Percentiles rank a stretch among this genome's conserved stretches.
phyloP scores from a whole-genome alignment of 495 filamentous ascomycete genomes.

The Acidiella bohemica region DNA sequence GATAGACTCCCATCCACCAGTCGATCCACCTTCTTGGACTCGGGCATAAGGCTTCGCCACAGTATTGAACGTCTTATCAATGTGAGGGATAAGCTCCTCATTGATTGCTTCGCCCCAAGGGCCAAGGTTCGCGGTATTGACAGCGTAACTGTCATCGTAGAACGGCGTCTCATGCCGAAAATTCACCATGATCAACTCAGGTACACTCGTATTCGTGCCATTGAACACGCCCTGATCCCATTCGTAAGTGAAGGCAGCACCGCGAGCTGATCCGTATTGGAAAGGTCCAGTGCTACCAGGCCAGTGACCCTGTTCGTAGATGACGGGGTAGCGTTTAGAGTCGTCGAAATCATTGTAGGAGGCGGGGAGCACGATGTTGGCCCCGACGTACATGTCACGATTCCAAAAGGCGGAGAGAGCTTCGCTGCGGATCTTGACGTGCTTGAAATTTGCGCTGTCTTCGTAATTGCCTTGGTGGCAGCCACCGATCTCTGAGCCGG shows the following conservation, averaged over 20 bases:
- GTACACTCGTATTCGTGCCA: slow-evolving; percentile 10
- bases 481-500: slow-evolving; percentile 18
- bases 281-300: slow-evolving; percentile 7
- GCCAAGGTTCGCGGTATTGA: slow-evolving; percentile 21
- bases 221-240: slow-evolving; percentile 14
- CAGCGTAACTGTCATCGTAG: slow-evolving; percentile 22
- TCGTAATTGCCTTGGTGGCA: slow-evolving; percentile 21
- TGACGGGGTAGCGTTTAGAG: slow-evolving; percentile 13
- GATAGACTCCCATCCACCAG: slow-evolving; percentile 19
- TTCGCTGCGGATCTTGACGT: slow-evolving; percentile 20
- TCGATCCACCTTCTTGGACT: slow-evolving; percentile 19
- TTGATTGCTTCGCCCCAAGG: slow-evolving; percentile 21
- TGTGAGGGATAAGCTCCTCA: slow-evolving; percentile 18
- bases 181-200: slow-evolving; percentile 19
- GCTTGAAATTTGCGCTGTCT: slow-evolving; percentile 15
- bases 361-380: slow-evolving; percentile 15
- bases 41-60: slow-evolving; percentile 18
- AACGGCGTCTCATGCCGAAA: slow-evolving; percentile 19
- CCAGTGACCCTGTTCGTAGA: slow-evolving; percentile 18
- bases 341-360: slow-evolving; percentile 16
- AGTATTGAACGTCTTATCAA: slow-evolving; percentile 18
- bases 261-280: slow-evolving; percentile 1
- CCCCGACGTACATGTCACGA: slow-evolving; percentile 21
- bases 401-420: slow-evolving; percentile 15
- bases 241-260: slow-evolving; percentile 1